A percentile compares a stretch with the other conserved stretches of the same genome.
Conservation (phyloP, 2,329 filamentous ascomycete species). For the Camillea tinctor region DNA sequence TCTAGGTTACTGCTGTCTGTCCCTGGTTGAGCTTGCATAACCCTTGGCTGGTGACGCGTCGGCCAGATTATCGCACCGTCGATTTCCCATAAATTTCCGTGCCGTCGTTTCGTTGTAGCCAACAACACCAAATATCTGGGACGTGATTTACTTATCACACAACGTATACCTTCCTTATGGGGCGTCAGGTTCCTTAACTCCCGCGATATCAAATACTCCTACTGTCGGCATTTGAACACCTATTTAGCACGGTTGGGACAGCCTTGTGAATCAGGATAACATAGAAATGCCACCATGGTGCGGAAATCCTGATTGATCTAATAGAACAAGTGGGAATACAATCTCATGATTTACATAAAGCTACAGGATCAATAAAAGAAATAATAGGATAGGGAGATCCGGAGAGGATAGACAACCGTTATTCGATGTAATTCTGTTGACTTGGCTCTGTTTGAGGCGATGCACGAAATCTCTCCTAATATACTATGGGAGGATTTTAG, state of each 20-base stretch:
- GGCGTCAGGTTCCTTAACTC: not conserved
- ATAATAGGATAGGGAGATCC: not conserved
- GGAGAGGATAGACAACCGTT: not conserved
- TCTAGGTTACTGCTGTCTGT: not conserved
- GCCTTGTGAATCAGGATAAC: not conserved
- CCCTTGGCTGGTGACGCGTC: not conserved
- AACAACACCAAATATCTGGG: not conserved
- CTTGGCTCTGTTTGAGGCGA: not conserved
- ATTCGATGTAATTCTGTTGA: not conserved
- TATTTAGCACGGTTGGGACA: not conserved
- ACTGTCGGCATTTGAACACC: not conserved
- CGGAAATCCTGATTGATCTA: not conserved
- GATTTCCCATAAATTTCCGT: not conserved
- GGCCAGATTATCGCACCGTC: not conserved
- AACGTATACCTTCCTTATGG: not conserved
- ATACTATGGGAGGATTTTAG: not conserved
- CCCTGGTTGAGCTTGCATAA: not conserved
- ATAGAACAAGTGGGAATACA: not conserved
- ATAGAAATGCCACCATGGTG: not conserved
- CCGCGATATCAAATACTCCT: not conserved
- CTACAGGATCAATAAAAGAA: no score
- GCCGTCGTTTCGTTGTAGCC: not conserved
- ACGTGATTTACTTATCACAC: not conserved
- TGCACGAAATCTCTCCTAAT: not conserved
- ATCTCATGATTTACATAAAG: not conserved